Evolutionary conservation across 306 rosid species (phyloP).

Genomic region (Leucaena leucocephala): DNA sequence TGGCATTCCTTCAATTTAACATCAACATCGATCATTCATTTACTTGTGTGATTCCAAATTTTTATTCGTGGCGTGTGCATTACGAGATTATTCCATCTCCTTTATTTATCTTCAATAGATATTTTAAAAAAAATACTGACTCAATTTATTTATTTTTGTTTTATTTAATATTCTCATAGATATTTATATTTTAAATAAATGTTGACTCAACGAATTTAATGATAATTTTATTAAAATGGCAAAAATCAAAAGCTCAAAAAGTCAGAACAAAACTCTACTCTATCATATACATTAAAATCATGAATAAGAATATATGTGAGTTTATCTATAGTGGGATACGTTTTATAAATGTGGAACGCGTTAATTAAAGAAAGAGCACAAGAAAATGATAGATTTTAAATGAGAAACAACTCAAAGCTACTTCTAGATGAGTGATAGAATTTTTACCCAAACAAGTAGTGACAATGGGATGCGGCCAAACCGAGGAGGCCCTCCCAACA

Average conservation of each 20-base stretch:
- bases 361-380: neutral
- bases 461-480: neutral
- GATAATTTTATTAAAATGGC: neutral
- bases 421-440: neutral
- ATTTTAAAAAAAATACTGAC: too few relatives aligned
- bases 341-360: neutral
- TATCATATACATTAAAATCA: neutral
- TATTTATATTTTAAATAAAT: too few relatives aligned
- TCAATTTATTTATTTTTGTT: too few relatives aligned
- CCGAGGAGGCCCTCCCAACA: neutral
- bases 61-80: too few relatives aligned
- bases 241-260: neutral
- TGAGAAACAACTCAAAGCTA: neutral
- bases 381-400: neutral
- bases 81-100: too few relatives aligned
- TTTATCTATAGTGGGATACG: neutral
- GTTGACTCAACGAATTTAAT: too few relatives aligned
- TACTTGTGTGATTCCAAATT: too few relatives aligned
- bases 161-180: too few relatives aligned
- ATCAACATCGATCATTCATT: too few relatives aligned
- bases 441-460: neutral
- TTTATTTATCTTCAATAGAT: too few relatives aligned
- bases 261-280: neutral
- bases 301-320: neutral
- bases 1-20: too few relatives aligned